Percentiles rank a stretch among this genome's conserved stretches.
Conservation (phyloP, 805 yeast genomes). For the Saccharomycopsis amapae region DNA sequence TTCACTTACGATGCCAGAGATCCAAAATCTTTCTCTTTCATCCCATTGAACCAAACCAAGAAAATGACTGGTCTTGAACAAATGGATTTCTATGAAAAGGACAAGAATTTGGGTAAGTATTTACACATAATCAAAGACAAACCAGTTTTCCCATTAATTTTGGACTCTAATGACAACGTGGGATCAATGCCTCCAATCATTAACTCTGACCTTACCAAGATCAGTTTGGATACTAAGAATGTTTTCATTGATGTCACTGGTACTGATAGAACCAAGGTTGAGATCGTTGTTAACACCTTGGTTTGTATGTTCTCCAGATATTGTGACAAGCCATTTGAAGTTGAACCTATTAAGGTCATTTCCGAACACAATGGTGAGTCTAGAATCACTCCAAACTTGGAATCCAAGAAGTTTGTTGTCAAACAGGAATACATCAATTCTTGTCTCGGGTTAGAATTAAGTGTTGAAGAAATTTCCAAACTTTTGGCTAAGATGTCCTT, state of each 20-base stretch:
- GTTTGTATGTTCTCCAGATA: slow-evolving; percentile 95
- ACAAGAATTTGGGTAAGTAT: slow-evolving; percentile 83
- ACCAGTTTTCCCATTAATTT: slow-evolving; percentile 85
- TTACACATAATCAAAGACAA: slow-evolving; percentile 82
- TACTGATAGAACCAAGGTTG: slow-evolving; percentile 90
- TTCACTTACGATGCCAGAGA: slow-evolving; percentile 81
- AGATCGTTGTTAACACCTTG: slow-evolving; percentile 82
- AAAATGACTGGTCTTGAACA: slow-evolving; percentile 68
- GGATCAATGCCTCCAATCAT: slow-evolving; percentile 96
- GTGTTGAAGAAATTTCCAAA: slow-evolving; percentile 58
- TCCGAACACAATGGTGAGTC: slow-evolving; percentile 75
- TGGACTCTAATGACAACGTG: slow-evolving; percentile 68
- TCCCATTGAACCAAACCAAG: slow-evolving; percentile 66
- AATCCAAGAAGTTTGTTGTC: slow-evolving; percentile 61
- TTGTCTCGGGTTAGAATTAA: slow-evolving; percentile 75
- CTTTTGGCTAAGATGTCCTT: slow-evolving; percentile 80
- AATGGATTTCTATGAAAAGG: slow-evolving; percentile 85
- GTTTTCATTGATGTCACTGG: slow-evolving; percentile 93
- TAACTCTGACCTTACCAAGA: slow-evolving; percentile 86
- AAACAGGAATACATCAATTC: slow-evolving; percentile 84
- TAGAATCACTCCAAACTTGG: slow-evolving; percentile 67
- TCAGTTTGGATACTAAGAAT: slow-evolving; percentile 74
- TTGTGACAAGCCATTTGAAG: slow-evolving; percentile 69
- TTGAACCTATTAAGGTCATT: slow-evolving; percentile 84
- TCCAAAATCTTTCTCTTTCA: slow-evolving; percentile 69